A percentile compares a stretch with the other conserved stretches of the same genome.
Evolutionary conservation across 2,329 filamentous ascomycete genomes (phyloP).

Genomic region (Nemania bipapillata): DNA sequence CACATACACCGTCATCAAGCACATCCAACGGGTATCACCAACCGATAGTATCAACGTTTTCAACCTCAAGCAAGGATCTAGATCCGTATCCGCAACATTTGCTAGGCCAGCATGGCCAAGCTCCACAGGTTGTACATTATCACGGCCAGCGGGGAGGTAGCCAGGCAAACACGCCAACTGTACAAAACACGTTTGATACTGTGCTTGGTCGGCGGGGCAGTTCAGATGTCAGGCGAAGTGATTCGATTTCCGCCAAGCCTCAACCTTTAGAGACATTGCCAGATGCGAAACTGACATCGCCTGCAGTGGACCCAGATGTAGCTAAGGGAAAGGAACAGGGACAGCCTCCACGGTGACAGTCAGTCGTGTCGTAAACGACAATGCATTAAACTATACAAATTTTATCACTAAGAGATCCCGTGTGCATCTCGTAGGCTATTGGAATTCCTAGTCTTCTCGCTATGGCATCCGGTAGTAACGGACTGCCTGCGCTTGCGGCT

Average conservation of each 20-base stretch:
- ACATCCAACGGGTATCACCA: slow-evolving; percentile 73
- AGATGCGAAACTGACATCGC: slow-evolving; percentile 53
- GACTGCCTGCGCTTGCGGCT: background rate
- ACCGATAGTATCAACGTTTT: slow-evolving; percentile 74
- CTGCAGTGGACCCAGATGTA: slow-evolving; percentile 36
- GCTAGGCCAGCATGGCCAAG: slow-evolving; percentile 70
- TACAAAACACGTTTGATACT: slow-evolving; percentile 63
- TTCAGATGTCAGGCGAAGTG: slow-evolving; percentile 59
- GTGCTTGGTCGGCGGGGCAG: slow-evolving; percentile 61
- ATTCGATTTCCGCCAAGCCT: slow-evolving; percentile 50
- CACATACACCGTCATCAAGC: slow-evolving; percentile 59
- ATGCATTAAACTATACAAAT: slow-evolving; percentile 4
- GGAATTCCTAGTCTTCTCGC: background rate
- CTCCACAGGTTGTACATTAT: slow-evolving; percentile 74
- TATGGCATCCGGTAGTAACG: background rate
- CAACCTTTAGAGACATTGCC: slow-evolving; percentile 57
- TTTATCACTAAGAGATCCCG: background rate
- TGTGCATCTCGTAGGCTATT: background rate
- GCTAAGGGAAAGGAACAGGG: slow-evolving; percentile 40
- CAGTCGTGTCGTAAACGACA: background rate
- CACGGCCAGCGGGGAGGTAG: slow-evolving; percentile 74
- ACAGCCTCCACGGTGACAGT: slow-evolving; percentile 33
- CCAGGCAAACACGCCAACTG: slow-evolving; percentile 72
- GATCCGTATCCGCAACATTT: slow-evolving; percentile 75
- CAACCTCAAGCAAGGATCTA: slow-evolving; percentile 75